These are phyloP conservation scores for Aspergillus baeticus DNA, from an alignment of 495 filamentous ascomycete species.

Conservation along the genomic window DNA sequence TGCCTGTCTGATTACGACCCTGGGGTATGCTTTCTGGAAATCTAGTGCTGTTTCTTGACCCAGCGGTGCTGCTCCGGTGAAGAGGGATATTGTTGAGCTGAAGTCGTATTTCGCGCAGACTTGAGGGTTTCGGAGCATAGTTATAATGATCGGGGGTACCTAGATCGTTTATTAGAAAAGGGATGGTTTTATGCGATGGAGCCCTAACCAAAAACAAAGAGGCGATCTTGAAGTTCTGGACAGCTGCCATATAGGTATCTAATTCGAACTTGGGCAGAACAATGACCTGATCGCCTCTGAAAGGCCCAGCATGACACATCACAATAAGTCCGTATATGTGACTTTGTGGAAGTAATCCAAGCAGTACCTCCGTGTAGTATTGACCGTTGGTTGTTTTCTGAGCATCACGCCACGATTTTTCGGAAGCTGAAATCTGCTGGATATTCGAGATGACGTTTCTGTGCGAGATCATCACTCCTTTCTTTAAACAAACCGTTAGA, in stretches of 20 bases:
- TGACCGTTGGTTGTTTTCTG: constrained; percentile 32
- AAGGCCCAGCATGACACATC: constrained; percentile 65
- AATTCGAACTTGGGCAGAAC: constrained; percentile 87
- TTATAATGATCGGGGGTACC: constrained; percentile 87
- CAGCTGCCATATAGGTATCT: constrained; percentile 57
- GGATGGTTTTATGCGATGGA: too few relatives aligned
- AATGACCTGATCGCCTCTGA: constrained; percentile 74
- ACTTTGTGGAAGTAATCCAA: constrained; percentile 79
- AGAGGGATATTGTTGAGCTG: constrained; percentile 63
- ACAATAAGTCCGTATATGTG: constrained; percentile 88
- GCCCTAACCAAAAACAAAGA: constrained; percentile 62
- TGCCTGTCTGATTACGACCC: constrained; percentile 69
- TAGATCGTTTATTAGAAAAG: constrained; percentile 21
- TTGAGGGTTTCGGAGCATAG: constrained; percentile 66
- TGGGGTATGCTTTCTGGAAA: constrained; percentile 62
- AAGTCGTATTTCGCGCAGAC: constrained; percentile 70
- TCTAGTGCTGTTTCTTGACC: constrained; percentile 75
- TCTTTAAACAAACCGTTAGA: constrained; percentile 45
- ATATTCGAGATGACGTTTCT: constrained; percentile 84
- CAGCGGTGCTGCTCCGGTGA: constrained; percentile 81
- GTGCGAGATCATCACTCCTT: constrained; percentile 94
- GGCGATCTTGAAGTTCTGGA: constrained; percentile 72
- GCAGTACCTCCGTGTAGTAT: constrained; percentile 53
- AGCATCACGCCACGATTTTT: constrained; percentile 45
- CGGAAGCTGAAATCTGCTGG: constrained; percentile 59